phyloP scores from a whole-genome alignment of 768 basidiomycete species.

The Exsudoporus frostii region DNA sequence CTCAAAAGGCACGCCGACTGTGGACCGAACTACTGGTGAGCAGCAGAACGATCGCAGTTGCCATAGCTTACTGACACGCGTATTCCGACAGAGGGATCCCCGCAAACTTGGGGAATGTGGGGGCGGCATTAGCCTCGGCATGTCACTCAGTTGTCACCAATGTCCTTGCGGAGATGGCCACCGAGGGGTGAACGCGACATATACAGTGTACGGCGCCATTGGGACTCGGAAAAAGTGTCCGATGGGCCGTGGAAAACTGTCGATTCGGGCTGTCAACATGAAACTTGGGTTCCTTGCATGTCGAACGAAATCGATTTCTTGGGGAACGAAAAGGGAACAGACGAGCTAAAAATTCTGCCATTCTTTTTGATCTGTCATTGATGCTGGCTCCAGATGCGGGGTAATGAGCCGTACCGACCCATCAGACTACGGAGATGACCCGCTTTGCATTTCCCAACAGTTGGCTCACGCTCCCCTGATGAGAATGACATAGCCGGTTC shows the following conservation, averaged over 20 bases:
- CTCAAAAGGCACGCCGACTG: too few relatives aligned
- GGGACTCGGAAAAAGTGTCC: not conserved
- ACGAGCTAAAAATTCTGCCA: not conserved
- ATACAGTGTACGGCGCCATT: not conserved
- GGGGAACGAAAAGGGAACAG: not conserved
- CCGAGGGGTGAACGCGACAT: not conserved
- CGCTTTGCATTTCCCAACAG: not conserved
- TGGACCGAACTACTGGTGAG: not conserved
- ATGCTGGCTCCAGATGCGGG: not conserved
- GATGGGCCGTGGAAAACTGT: not conserved
- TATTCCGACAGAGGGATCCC: too few relatives aligned
- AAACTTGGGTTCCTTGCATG: not conserved
- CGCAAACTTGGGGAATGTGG: not conserved
- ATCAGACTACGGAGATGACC: not conserved
- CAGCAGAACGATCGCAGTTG: not conserved
- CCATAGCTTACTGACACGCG: too few relatives aligned
- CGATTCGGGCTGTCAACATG: not conserved
- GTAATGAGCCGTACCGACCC: not conserved
- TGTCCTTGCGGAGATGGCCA: not conserved
- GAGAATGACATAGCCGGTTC: not conserved
- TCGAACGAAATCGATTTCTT: not conserved
- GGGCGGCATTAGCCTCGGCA: not conserved
- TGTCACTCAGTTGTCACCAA: too few relatives aligned
- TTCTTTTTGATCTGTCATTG: not conserved
- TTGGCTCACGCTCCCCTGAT: not conserved